Percentiles rank a stretch among this genome's conserved stretches.
Conservation (phyloP, 208 protist species). For the Acanthamoeba castellanii region DNA sequence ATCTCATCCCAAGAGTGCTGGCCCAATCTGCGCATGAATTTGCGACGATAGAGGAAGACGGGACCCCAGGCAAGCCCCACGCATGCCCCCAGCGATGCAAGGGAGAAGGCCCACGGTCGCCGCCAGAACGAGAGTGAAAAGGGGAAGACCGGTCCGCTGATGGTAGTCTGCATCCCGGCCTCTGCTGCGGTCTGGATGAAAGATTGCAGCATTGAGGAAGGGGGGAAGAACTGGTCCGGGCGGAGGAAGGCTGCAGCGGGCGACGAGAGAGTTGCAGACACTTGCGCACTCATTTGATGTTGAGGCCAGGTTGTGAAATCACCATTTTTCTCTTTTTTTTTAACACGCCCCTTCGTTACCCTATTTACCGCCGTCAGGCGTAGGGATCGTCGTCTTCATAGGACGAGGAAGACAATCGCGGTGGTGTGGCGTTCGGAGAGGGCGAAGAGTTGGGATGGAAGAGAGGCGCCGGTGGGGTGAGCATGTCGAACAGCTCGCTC, state of each 20-base stretch:
- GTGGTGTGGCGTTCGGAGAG: neutral
- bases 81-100: neutral
- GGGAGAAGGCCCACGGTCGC: neutral
- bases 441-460: neutral
- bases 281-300: neutral
- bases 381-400: neutral
- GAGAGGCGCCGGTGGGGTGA: neutral
- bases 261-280: neutral
- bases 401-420: neutral
- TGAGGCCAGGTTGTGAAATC: neutral
- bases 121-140: neutral
- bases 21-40: neutral
- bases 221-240: neutral
- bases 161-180: neutral
- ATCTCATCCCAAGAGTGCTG: neutral
- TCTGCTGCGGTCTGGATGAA: neutral
- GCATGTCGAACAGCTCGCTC: neutral
- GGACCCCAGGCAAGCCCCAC: neutral
- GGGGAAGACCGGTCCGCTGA: neutral
- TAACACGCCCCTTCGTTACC: no score
- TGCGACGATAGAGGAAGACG: conserved; percentile 29
- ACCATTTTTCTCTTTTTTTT: no score
- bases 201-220: neutral
- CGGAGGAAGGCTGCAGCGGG: neutral
- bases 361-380: no score